Conservation (phyloP, 1,284 basidiomycete species). For the Uromyces viciae-fabae region DNA sequence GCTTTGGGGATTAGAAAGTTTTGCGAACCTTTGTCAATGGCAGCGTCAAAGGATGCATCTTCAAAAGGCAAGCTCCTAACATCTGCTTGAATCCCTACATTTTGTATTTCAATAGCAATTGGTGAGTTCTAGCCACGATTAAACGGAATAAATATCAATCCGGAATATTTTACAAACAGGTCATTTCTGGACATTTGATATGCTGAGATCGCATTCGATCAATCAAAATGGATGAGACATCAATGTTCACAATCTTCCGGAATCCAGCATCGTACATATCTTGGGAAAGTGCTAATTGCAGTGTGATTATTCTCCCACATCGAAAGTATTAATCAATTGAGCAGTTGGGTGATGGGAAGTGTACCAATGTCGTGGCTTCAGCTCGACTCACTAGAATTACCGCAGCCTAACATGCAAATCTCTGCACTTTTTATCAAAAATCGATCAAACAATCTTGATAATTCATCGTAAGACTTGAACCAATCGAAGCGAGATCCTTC, state of each 20-base stretch:
- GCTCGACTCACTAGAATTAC: conserved; percentile 65
- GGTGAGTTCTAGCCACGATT: conserved; percentile 1
- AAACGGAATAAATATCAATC: background rate
- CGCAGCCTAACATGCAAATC: conserved; percentile 85
- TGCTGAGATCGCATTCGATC: conserved; percentile 72
- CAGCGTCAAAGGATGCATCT: conserved; percentile 70
- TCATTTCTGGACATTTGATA: conserved; percentile 65
- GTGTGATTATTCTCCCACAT: too few species aligned
- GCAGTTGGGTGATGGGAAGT: background rate
- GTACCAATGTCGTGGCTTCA: conserved; percentile 61
- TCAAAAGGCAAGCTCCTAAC: conserved; percentile 70
- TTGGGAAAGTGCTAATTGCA: conserved; percentile 28
- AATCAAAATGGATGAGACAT: conserved; percentile 76
- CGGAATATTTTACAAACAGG: conserved; percentile 63
- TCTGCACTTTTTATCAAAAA: conserved; percentile 62
- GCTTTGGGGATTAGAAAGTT: background rate
- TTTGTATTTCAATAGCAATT: background rate
- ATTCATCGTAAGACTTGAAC: conserved; percentile 41
- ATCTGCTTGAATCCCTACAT: conserved; percentile 79
- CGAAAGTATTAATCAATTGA: too few species aligned
- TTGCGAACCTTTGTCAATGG: conserved; percentile 74
- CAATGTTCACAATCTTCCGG: conserved; percentile 74
- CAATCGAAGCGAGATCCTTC: conserved; percentile 30
- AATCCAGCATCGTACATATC: conserved; percentile 84
- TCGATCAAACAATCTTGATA: background rate